These are phyloP conservation scores for Aspergillus udagawae DNA, from an alignment of 2,329 filamentous ascomycete species.

Conservation along the genomic window DNA sequence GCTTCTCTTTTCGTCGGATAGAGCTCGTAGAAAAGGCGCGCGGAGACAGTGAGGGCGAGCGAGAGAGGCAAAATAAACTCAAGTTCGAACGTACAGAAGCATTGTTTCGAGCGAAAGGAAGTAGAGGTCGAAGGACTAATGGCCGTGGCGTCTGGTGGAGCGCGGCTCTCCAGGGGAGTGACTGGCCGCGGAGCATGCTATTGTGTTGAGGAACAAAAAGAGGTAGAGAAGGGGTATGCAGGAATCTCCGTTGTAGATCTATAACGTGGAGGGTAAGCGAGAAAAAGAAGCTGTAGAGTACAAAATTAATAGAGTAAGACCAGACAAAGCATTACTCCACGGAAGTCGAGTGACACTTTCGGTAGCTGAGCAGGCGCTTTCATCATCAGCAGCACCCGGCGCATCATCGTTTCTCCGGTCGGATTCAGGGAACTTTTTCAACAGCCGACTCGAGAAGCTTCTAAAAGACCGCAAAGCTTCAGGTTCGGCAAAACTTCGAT, in stretches of 20 bases:
- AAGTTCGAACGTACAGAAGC: conserved; percentile 25
- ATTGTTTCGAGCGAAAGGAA: conserved; percentile 30
- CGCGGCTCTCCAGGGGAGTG: conserved; percentile 62
- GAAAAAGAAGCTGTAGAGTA: conserved; percentile 1
- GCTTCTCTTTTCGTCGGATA: conserved; percentile 54
- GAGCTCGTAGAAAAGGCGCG: conserved; percentile 45
- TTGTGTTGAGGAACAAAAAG: conserved; percentile 12
- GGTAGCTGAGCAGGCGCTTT: conserved; percentile 26
- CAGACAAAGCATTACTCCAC: conserved; percentile 6
- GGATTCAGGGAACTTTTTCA: conserved; percentile 29
- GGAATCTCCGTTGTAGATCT: conserved; percentile 2
- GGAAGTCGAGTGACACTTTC: conserved; percentile 18
- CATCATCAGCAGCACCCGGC: conserved; percentile 27
- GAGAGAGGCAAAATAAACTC: conserved; percentile 20
- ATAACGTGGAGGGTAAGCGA: not conserved
- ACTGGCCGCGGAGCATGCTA: conserved; percentile 63
- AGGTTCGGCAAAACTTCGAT: conserved; percentile 14
- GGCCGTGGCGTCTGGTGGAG: conserved; percentile 49
- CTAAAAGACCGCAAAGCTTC: conserved; percentile 12
- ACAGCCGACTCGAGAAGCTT: conserved; percentile 31
- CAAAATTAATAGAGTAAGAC: not conserved
- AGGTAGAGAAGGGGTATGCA: conserved; percentile 8
- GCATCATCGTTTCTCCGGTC: conserved; percentile 23
- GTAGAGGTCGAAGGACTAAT: conserved; percentile 30
- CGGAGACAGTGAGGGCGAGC: conserved; percentile 24